Percentiles rank a stretch among this genome's conserved stretches.
phyloP scores from a whole-genome alignment of 164 flowering plant species.

The Aristolochia contorta region DNA sequence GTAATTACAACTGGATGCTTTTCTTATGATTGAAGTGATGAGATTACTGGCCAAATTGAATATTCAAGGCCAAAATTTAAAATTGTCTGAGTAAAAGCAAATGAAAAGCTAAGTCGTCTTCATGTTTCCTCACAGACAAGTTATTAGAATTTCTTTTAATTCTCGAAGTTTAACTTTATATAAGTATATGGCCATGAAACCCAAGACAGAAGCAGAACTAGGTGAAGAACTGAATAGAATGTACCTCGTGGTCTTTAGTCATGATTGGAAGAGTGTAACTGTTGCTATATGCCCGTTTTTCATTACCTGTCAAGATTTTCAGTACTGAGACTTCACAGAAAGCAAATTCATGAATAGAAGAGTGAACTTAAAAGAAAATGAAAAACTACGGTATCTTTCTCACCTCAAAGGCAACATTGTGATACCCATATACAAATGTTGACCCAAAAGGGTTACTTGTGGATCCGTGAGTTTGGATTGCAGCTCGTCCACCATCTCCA shows the following conservation, averaged over 20 bases:
- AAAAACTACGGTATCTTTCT: slow-evolving; percentile 5
- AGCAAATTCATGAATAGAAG: neutral
- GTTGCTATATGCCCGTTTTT: slow-evolving; percentile 94
- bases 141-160: too few species aligned
- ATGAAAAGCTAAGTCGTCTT: too few species aligned
- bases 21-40: too few species aligned
- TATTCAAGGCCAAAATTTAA: too few species aligned
- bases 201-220: too few species aligned
- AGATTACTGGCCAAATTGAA: too few species aligned
- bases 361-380: neutral
- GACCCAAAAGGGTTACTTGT: slow-evolving; percentile 92
- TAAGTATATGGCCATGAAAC: too few species aligned
- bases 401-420: slow-evolving; percentile 92
- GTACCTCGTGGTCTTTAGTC: slow-evolving; percentile 14
- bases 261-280: slow-evolving; percentile 81
- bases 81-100: too few species aligned
- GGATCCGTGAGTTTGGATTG: slow-evolving; percentile 93
- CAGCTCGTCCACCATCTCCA: slow-evolving; percentile 93
- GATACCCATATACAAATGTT: slow-evolving; percentile 93
- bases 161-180: too few species aligned
- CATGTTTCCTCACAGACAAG: too few species aligned
- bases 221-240: neutral
- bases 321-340: slow-evolving; percentile 4
- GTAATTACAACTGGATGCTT: too few species aligned
- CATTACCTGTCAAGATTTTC: slow-evolving; percentile 53